These are phyloP conservation scores for Suhomyces maxii DNA, from an alignment of 1,139 yeast species.

Conservation along the genomic window DNA sequence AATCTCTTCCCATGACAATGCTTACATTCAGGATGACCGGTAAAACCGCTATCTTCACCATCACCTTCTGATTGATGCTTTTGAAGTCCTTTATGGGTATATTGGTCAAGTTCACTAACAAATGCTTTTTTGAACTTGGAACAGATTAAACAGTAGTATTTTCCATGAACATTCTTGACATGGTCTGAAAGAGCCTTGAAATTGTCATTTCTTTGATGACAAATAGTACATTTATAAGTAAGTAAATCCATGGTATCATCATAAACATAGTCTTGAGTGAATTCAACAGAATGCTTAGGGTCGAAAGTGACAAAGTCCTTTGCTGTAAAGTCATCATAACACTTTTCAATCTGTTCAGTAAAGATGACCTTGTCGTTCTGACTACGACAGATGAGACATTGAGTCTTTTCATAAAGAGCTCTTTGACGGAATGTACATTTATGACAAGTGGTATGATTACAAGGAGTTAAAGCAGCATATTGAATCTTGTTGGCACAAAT, in stretches of 20 bases:
- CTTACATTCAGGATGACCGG: slow-evolving; percentile 87
- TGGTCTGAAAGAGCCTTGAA: slow-evolving; percentile 69
- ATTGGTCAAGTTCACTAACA: slow-evolving; percentile 66
- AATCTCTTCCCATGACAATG: slow-evolving; percentile 75
- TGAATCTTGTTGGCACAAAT: slow-evolving; percentile 77
- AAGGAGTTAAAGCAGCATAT: slow-evolving; percentile 71
- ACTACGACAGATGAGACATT: slow-evolving; percentile 83
- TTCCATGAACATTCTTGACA: slow-evolving; percentile 59
- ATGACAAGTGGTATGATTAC: slow-evolving; percentile 86
- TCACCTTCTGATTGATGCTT: slow-evolving; percentile 68
- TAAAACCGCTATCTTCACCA: slow-evolving; percentile 63
- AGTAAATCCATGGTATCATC: slow-evolving; percentile 52
- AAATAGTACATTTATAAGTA: slow-evolving; percentile 58
- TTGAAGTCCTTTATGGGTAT: slow-evolving; percentile 60
- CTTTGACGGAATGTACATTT: slow-evolving; percentile 80
- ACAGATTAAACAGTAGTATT: slow-evolving; percentile 73
- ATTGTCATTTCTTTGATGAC: slow-evolving; percentile 41
- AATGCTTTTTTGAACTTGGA: slow-evolving; percentile 74
- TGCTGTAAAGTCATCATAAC: slow-evolving; percentile 38
- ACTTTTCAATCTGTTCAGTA: slow-evolving; percentile 47
- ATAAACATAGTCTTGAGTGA: slow-evolving; percentile 46
- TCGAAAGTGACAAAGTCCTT: slow-evolving; percentile 34
- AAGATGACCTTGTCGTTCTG: slow-evolving; percentile 61
- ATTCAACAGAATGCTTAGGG: slow-evolving; percentile 50
- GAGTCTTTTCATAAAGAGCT: slow-evolving; percentile 69